Conservation (phyloP, 148 eudicot genomes). For the Spergularia marina region DNA sequence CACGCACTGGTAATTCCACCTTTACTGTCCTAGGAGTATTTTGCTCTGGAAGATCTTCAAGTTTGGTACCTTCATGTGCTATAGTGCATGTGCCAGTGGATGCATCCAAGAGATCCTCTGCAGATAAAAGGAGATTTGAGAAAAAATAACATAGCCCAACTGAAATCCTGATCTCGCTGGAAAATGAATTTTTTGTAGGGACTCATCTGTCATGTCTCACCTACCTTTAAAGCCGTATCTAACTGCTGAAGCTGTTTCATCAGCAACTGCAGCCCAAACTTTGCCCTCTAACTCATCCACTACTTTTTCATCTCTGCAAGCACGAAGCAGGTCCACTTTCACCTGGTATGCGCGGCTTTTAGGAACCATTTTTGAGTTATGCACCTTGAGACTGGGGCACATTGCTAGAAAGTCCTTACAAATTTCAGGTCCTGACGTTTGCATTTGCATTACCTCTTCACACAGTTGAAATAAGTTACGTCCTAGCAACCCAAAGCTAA, state of each 20-base stretch:
- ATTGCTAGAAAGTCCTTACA: constrained; percentile 63
- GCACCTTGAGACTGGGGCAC: constrained; percentile 62
- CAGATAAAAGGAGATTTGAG: constrained; percentile 16
- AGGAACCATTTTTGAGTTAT: constrained; percentile 68
- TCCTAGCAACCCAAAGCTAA: constrained; percentile 81
- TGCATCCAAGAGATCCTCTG: constrained; percentile 60
- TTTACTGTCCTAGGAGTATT: constrained; percentile 44
- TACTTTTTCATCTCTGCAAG: constrained; percentile 51
- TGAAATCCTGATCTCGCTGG: not conserved
- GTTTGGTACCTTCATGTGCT: constrained; percentile 26
- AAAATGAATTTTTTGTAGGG: not conserved
- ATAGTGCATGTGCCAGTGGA: constrained; percentile 33
- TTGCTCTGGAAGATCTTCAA: constrained; percentile 30
- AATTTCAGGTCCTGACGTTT: constrained; percentile 53
- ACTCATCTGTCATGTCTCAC: not conserved
- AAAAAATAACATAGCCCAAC: not conserved
- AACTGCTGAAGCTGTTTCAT: constrained; percentile 95
- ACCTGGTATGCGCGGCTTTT: constrained; percentile 90
- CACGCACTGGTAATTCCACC: constrained; percentile 92
- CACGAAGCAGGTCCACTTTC: constrained; percentile 80
- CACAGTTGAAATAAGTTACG: constrained; percentile 84
- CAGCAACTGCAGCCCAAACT: constrained; percentile 96
- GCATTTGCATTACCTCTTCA: constrained; percentile 75
- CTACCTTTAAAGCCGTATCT: constrained; percentile 92
- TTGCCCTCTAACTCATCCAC: constrained; percentile 64